Percentiles rank a stretch among this genome's conserved stretches.
These are phyloP conservation scores for Lithospermum erythrorhizon DNA, from an alignment of 257 asterid species.

Conservation along the genomic window DNA sequence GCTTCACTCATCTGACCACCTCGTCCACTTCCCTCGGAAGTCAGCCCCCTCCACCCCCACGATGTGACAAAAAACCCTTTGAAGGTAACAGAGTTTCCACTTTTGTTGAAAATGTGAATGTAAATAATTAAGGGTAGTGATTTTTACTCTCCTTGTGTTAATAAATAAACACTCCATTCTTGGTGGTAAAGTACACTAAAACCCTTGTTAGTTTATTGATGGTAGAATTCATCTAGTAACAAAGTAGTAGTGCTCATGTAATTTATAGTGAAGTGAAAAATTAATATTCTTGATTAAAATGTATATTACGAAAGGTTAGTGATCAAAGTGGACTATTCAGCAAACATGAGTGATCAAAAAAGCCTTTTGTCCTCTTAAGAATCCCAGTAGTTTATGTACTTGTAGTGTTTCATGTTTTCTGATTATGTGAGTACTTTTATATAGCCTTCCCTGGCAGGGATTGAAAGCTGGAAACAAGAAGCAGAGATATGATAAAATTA, in stretches of 20 bases:
- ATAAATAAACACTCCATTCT: not conserved
- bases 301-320: not conserved
- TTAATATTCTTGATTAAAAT: not conserved
- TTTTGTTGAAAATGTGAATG: not conserved
- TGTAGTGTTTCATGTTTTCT: not conserved
- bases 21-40: too few species aligned
- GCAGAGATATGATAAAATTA: constrained; percentile 30
- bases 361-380: not conserved
- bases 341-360: not conserved
- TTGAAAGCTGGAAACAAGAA: constrained; percentile 30
- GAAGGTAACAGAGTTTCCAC: too few species aligned
- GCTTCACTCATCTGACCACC: too few species aligned
- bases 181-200: not conserved
- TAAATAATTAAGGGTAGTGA: not conserved
- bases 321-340: not conserved
- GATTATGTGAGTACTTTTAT: not conserved
- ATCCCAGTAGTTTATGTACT: not conserved
- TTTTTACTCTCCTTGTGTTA: not conserved
- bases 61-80: too few species aligned
- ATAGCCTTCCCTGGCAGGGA: constrained; percentile 44
- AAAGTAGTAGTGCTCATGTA: not conserved
- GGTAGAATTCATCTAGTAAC: not conserved
- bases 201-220: not conserved
- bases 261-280: not conserved
- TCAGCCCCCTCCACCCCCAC: too few species aligned